phyloP scores from a whole-genome alignment of 1,139 yeast genomes.

The Magnusiomyces tetraspermus region DNA sequence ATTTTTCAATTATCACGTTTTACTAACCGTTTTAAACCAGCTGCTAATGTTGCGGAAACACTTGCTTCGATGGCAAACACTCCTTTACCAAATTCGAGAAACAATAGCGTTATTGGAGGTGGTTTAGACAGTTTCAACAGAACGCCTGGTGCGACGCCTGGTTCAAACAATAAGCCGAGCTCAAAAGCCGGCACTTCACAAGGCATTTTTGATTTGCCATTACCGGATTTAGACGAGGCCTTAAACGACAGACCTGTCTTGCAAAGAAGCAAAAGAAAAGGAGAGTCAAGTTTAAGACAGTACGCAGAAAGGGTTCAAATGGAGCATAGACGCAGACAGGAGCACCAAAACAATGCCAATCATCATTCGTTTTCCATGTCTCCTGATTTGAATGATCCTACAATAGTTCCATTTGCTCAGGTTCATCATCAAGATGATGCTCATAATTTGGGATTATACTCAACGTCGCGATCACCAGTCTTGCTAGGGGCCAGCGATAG shows the following conservation, averaged over 20 bases:
- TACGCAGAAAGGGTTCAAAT: neutral
- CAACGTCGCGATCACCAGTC: neutral
- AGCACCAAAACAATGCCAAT: too few relatives aligned
- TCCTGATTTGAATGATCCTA: too few relatives aligned
- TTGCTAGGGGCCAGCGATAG: neutral
- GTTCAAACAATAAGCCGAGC: neutral
- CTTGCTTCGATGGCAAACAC: neutral
- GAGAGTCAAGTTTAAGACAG: neutral
- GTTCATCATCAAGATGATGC: neutral
- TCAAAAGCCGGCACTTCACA: neutral
- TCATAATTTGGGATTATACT: neutral
- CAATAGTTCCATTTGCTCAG: neutral
- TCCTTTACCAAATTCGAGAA: neutral
- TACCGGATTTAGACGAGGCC: neutral
- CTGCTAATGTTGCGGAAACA: neutral
- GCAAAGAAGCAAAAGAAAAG: neutral
- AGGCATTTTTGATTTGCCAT: neutral
- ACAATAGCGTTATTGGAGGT: too few relatives aligned
- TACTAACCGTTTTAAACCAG: neutral
- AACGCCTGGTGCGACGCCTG: too few relatives aligned
- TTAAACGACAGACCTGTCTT: neutral
- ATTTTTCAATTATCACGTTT: too few relatives aligned
- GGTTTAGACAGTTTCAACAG: too few relatives aligned
- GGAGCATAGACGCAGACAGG: neutral
- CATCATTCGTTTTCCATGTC: too few relatives aligned